Evolutionary conservation across 208 protist genomes (phyloP).

Genomic region (Crithidia thermophila): DNA sequence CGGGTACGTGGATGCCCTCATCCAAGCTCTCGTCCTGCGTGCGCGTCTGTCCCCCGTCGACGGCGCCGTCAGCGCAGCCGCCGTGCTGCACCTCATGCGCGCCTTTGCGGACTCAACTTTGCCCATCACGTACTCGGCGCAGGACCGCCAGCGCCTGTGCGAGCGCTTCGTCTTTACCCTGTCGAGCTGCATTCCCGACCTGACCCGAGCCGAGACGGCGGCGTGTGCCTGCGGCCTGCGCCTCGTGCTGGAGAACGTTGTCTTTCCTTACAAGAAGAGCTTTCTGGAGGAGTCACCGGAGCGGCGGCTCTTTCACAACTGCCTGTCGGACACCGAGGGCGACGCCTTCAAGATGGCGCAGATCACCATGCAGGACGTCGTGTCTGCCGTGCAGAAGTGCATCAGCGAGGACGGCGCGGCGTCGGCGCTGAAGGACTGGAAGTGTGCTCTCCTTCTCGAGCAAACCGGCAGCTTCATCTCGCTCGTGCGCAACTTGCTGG

Average conservation of each 20-base stretch:
- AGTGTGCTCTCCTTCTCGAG: constrained; percentile 32
- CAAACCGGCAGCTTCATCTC: constrained; percentile 21
- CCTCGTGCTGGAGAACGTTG: constrained; percentile 41
- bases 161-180: constrained; percentile 33
- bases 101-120: constrained; percentile 16
- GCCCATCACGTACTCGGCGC: constrained; percentile 12
- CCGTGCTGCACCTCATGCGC: constrained; percentile 42
- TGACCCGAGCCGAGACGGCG: constrained; percentile 32
- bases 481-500: constrained; percentile 37
- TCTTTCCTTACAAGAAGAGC: constrained; percentile 55
- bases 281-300: constrained; percentile 26
- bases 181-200: constrained; percentile 30
- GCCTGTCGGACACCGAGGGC: constrained; percentile 36
- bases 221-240: constrained; percentile 38
- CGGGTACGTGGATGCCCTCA: constrained; percentile 46
- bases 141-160: constrained; percentile 33
- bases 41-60: constrained; percentile 59
- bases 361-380: constrained; percentile 41
- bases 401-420: constrained; percentile 10
- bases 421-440: constrained; percentile 45
- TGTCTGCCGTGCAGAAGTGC: constrained; percentile 28
- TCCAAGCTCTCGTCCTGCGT: constrained; percentile 39
- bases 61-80: constrained; percentile 46
- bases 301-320: constrained; percentile 4
- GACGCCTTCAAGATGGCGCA: constrained; percentile 51